Conservation (phyloP, 202 grass and related monocot genomes). For the Hordeum pubiflorum region DNA sequence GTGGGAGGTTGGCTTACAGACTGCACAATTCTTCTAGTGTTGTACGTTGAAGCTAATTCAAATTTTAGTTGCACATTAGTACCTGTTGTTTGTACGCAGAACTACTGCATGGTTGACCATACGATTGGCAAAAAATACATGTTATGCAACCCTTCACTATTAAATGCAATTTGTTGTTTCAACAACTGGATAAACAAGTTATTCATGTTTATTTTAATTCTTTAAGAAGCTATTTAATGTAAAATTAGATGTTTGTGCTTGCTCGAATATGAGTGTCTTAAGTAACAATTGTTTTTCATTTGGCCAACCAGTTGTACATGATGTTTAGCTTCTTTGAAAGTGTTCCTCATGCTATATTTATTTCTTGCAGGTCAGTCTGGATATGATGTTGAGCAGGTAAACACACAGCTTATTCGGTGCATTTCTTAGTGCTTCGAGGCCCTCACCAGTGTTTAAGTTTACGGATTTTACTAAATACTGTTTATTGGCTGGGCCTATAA, state of each 20-base stretch:
- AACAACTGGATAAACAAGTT: not conserved
- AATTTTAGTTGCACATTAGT: not conserved
- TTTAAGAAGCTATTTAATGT: not conserved
- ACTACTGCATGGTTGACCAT: not conserved
- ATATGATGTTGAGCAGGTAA: constrained; percentile 72
- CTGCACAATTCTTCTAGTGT: not conserved
- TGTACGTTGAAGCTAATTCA: not conserved
- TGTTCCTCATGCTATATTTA: constrained; percentile 12
- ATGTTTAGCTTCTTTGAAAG: not conserved
- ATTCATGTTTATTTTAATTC: not conserved
- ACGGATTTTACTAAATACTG: not conserved
- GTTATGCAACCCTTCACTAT: not conserved
- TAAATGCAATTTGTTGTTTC: not conserved
- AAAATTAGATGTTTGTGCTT: not conserved
- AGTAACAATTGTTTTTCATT: not conserved
- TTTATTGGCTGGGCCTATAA: not conserved
- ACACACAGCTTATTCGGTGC: not conserved
- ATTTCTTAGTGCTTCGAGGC: not conserved
- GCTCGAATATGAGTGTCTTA: not conserved
- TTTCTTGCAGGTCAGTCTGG: constrained; percentile 68
- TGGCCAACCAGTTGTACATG: not conserved
- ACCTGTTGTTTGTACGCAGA: not conserved
- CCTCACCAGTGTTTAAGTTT: not conserved
- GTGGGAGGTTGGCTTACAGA: not conserved
- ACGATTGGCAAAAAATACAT: not conserved